phyloP scores from a whole-genome alignment of 2,329 filamentous ascomycete genomes.

The Endothia cerciana region DNA sequence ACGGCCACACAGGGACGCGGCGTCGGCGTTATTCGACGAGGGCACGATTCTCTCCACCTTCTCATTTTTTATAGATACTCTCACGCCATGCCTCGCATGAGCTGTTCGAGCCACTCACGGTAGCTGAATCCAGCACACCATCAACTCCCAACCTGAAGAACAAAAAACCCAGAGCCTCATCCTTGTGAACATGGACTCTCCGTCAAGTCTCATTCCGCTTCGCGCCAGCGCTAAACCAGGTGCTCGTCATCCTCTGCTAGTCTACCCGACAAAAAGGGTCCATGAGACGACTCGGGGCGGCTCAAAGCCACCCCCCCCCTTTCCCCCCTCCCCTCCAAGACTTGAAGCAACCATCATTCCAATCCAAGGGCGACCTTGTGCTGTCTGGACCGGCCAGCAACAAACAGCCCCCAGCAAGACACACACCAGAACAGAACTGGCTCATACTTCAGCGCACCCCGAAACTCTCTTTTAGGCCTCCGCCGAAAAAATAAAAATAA shows the following conservation, averaged over 20 bases:
- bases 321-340: too few relatives aligned
- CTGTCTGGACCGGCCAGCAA: too few relatives aligned
- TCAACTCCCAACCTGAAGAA: neutral
- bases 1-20: neutral
- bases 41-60: conserved; percentile 17
- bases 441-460: too few relatives aligned
- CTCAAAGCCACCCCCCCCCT: too few relatives aligned
- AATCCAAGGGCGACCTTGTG: too few relatives aligned
- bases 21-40: conserved; percentile 12
- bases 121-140: conserved; percentile 2
- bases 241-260: neutral
- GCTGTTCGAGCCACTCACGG: conserved; percentile 11
- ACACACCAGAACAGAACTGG: too few relatives aligned
- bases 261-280: too few relatives aligned
- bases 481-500: too few relatives aligned
- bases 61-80: conserved; percentile 13
- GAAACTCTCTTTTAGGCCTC: too few relatives aligned
- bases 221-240: conserved; percentile 1
- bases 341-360: too few relatives aligned
- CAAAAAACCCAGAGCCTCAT: neutral
- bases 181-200: neutral
- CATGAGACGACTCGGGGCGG: too few relatives aligned
- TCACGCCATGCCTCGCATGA: conserved; percentile 13
- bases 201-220: conserved; percentile 3
- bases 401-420: too few relatives aligned